Evolutionary conservation across 2,329 filamentous ascomycete genomes (phyloP), one percentile per base, ranked within the genome.

Genomic region (Cladophialophora yegresii): DNA sequence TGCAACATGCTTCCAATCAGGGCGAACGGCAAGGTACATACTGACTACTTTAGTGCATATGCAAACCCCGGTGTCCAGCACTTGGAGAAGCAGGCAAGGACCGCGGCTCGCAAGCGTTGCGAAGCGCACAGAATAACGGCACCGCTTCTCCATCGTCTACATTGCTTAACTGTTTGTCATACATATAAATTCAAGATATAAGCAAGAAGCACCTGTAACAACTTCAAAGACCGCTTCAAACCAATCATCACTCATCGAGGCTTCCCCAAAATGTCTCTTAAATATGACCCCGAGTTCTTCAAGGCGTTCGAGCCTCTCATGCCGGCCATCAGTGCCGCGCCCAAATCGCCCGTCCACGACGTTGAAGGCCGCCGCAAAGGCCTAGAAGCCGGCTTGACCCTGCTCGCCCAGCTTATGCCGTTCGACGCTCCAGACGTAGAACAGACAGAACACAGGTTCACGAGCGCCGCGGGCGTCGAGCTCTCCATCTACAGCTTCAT

Each of bases 281-380:
- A 49, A 50, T 50, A 54, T 49, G 62, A 64, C 50, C 32, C 62
- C 23, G 62, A 58, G 22, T 64, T 45, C 32, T 58, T 60, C 45
- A 45, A 58, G 54, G 56, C 50, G 56, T 55, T 64, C 36, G 62
- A 53, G 49, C 62, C 62, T 9, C 12, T 59, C 10, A 51, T 64
- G n/a, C 56, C 62, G 16, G 23, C 55, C 5, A 33, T 64, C 13
- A 43, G 32, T 1, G 49, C 62, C 10, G 36, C n/a, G 47, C 62
- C 62, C n/a, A 32, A 49, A 16, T 49, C 56, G 10, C 36, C 45
- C 36, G 33, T 60, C 20, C 62, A 64, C 33, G 62, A 64, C 26
- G n/a, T 59, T 16, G 32, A 59, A 55, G 36, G 13, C 32, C 47
- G 47, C 23, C 62, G 62, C 8, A 23, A 49, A 20, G 36, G 51